Evolutionary conservation across 257 asterid species (phyloP).

Genomic region (Voacanga thouarsii): DNA sequence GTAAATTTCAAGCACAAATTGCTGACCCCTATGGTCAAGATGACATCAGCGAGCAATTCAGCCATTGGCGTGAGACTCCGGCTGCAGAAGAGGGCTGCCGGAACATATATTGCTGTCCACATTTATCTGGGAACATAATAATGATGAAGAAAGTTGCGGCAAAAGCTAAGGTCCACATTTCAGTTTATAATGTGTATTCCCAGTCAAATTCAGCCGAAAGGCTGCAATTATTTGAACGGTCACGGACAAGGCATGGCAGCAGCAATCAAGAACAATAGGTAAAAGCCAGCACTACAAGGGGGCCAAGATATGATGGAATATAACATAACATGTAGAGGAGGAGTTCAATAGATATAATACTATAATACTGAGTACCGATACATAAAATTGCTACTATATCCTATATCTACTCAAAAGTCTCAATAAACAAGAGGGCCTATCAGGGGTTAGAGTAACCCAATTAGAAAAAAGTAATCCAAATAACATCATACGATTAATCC

Average conservation of each 20-base stretch:
- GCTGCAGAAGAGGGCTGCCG: no score
- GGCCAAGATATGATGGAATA: not conserved
- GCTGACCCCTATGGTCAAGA: no score
- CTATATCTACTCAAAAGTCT: slow-evolving; percentile 2
- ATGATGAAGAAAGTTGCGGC: no score
- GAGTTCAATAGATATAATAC: not conserved
- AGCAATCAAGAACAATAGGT: not conserved
- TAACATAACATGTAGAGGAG: no score
- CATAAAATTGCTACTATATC: not conserved
- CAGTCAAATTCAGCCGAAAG: no score
- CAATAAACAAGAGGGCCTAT: not conserved
- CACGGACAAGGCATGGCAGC: not conserved
- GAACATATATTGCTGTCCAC: no score
- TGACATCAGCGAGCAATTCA: no score
- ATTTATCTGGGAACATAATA: no score
- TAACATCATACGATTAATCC: slow-evolving; percentile 11
- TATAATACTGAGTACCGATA: not conserved
- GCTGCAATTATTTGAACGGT: not conserved
- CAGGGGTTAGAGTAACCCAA: slow-evolving; percentile 6
- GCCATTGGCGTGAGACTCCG: no score
- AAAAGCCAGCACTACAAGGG: not conserved
- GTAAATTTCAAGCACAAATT: no score
- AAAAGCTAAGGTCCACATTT: no score
- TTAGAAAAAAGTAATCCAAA: slow-evolving; percentile 9
- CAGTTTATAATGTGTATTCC: no score